Evolutionary conservation across 2,329 filamentous ascomycete genomes (phyloP).

Genomic region (Basipetospora chlamydospora): DNA sequence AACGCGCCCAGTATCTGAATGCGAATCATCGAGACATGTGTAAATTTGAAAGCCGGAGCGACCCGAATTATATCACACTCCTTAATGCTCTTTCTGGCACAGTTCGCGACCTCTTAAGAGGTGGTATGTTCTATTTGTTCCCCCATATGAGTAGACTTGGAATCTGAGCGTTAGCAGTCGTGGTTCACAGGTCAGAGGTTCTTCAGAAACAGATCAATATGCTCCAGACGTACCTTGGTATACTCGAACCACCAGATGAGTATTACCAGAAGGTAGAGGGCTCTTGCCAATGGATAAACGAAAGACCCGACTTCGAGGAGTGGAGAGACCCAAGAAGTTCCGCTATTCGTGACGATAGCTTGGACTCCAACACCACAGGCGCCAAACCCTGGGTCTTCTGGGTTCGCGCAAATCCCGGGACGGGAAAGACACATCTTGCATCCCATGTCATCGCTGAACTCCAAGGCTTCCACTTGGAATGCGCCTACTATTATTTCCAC

Average conservation of each 20-base stretch:
- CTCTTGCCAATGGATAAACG: slow-evolving; percentile 17
- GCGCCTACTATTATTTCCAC: slow-evolving; percentile 11
- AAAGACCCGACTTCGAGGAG: slow-evolving; percentile 13
- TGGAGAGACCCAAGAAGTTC: slow-evolving; percentile 11
- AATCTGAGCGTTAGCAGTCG: too few relatives aligned
- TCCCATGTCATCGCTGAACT: neutral
- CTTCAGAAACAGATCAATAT: neutral
- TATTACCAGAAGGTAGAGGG: slow-evolving; percentile 13
- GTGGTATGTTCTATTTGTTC: neutral
- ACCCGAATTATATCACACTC: slow-evolving; percentile 14
- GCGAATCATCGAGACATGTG: slow-evolving; percentile 17
- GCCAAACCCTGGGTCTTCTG: neutral
- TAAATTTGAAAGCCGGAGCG: slow-evolving; percentile 15
- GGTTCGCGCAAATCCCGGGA: neutral
- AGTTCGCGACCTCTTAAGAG: neutral
- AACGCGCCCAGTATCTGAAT: slow-evolving; percentile 13
- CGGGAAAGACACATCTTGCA: neutral
- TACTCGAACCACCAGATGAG: slow-evolving; percentile 10
- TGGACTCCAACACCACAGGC: slow-evolving; percentile 3
- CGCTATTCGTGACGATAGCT: neutral
- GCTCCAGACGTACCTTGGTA: slow-evolving; percentile 7
- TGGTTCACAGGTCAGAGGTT: neutral
- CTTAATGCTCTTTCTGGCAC: slow-evolving; percentile 1
- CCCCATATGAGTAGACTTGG: too few relatives aligned
- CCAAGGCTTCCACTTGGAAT: neutral